A percentile compares a stretch with the other conserved stretches of the same genome.
Conservation (phyloP, 768 basidiomycete genomes). For the Mycena chlorophos region DNA sequence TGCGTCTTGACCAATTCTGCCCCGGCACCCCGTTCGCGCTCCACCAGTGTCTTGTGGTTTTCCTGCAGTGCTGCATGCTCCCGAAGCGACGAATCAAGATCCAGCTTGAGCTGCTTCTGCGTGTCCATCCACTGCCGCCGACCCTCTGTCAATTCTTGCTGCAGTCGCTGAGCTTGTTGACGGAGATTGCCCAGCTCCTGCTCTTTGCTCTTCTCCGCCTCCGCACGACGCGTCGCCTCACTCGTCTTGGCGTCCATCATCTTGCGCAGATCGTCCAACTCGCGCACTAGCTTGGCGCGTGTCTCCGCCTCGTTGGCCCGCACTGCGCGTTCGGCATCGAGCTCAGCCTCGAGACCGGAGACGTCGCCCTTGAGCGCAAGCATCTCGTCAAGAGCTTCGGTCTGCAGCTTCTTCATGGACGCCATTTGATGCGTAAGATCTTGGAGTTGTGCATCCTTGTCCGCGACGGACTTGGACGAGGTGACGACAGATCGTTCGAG, state of each 20-base stretch:
- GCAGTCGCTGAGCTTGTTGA: constrained; percentile 56
- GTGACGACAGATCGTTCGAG: constrained; percentile 76
- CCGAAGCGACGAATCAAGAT: constrained; percentile 63
- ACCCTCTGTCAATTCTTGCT: constrained; percentile 65
- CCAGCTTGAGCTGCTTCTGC: constrained; percentile 74
- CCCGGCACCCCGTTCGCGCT: constrained; percentile 56
- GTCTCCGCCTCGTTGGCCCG: constrained; percentile 43
- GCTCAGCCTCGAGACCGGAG: constrained; percentile 62
- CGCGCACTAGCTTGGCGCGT: constrained; percentile 68
- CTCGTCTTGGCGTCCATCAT: constrained; percentile 81
- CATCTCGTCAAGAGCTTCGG: constrained; percentile 56
- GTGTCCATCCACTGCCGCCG: constrained; percentile 61
- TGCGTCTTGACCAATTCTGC: constrained; percentile 51
- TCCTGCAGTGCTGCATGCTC: constrained; percentile 62
- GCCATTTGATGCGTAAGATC: constrained; percentile 56
- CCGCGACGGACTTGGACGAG: constrained; percentile 71
- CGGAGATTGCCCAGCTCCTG: constrained; percentile 77
- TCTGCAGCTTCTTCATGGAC: constrained; percentile 53
- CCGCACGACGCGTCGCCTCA: constrained; percentile 80
- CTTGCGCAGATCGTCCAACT: constrained; percentile 84
- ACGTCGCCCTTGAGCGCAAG: constrained; percentile 70
- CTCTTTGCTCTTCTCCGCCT: constrained; percentile 87
- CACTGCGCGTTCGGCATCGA: constrained; percentile 59
- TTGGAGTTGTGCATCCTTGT: constrained; percentile 72
- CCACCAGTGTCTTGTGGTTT: constrained; percentile 64